Evolutionary conservation across 2,329 filamentous ascomycete genomes (phyloP).

Genomic region (Aurifilum marmelostoma): DNA sequence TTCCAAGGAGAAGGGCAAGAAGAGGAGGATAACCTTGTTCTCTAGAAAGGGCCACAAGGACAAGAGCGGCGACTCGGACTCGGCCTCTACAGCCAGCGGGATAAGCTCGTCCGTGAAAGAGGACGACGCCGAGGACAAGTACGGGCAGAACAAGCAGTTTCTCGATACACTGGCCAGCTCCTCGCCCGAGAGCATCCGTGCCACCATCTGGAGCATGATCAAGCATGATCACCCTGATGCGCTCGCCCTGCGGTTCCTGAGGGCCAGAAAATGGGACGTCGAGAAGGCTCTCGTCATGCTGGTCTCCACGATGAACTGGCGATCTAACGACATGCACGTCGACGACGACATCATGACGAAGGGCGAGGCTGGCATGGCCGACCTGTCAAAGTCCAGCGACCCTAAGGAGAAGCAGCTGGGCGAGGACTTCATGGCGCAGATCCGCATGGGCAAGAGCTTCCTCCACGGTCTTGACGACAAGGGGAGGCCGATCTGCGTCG

Average conservation of each 20-base stretch:
- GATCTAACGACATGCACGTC: conserved; percentile 78
- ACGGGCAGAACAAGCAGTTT: conserved; percentile 86
- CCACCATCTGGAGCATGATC: conserved; percentile 88
- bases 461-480: conserved; percentile 84
- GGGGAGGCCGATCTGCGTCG: conserved; percentile 84
- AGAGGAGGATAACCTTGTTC: conserved; percentile 74
- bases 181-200: conserved; percentile 76
- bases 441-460: conserved; percentile 91
- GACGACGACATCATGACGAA: conserved; percentile 84
- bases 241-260: conserved; percentile 77
- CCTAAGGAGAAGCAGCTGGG: conserved; percentile 66
- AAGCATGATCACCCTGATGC: conserved; percentile 95
- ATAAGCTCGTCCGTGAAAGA: conserved; percentile 46
- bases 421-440: conserved; percentile 79
- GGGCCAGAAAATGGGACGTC: conserved; percentile 94
- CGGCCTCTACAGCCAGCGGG: conserved; percentile 40
- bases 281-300: conserved; percentile 93
- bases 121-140: conserved; percentile 79
- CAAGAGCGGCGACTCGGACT: conserved; percentile 48
- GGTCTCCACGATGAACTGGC: conserved; percentile 92
- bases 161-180: conserved; percentile 77
- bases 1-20: conserved; percentile 65
- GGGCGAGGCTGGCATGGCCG: conserved; percentile 71
- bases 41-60: conserved; percentile 63
- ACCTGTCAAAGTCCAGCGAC: conserved; percentile 60